Base-by-base conservation (phyloP, 2,329 filamentous ascomycete species). In the Ophiostoma sp. region DNA sequence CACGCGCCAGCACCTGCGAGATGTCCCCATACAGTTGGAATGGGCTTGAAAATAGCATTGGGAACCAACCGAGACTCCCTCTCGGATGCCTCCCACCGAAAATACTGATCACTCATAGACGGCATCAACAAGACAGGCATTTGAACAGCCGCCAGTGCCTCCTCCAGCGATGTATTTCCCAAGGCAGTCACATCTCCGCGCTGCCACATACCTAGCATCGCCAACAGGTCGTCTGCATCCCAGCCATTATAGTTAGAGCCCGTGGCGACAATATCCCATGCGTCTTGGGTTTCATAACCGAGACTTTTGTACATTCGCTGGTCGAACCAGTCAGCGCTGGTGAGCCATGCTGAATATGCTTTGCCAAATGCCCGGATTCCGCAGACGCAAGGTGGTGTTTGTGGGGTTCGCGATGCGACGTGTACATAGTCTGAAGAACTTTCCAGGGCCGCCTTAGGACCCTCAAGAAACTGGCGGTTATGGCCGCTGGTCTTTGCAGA, bases 291-390 rank as follows among this genome's bases (percentile, higher is more conserved):
- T 73, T 87, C 87, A 75, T 84, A 92, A 0, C 89, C 89, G 10
- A 93, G 82, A 0, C 76, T 80, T 76, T 91, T 86, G 76, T 89
- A 89, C n/a, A 92, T 72, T 76, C 84, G 88, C 74, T 92, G 82
- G 1, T 91, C 84, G 75, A 94, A 94, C 75, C 94, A 94, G 0
- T 90, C 84, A 75, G 94, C 91, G 68, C 87, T 90, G 75, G 94
- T 91, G 0, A 92, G 91, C 91, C 88, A 95, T 0, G 91, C 91
- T 1, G 91, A 90, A 78, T 95, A 95, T 0, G 88, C 91, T 64
- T 90, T 83, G 0, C 85, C 90, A 70, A 94, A 85, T 0, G 91
- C 91, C 75, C 89, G 93, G 57, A 94, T 76, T 70, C 83, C 76
- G 75, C 75, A 80, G 75, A 3, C 76, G 20, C 64, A 72, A 4